Conservation (phyloP, 495 filamentous ascomycete species). For the Pseudomonodictys pantanalensis region DNA sequence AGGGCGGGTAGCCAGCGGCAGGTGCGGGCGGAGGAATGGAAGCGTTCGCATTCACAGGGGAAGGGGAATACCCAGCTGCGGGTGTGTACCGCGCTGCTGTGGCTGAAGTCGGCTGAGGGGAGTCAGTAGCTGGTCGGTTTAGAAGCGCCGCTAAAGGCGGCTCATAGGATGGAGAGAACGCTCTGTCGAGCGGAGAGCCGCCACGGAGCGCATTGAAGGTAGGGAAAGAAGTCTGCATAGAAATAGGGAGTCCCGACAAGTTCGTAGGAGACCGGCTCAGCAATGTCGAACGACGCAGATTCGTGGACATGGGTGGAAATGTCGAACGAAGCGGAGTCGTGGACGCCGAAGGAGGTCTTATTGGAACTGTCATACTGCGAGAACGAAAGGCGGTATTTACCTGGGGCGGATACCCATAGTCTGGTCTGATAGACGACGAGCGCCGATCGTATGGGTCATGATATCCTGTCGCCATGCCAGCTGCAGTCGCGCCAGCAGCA, state of each 20-base stretch:
- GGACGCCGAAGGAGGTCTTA: background rate
- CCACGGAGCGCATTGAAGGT: slow-evolving; percentile 7
- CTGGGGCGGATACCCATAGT: slow-evolving; percentile 29
- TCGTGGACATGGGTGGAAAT: background rate
- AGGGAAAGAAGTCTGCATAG: slow-evolving; percentile 3
- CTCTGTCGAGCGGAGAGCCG: slow-evolving; percentile 21
- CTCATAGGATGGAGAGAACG: slow-evolving; percentile 27
- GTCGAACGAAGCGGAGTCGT: background rate
- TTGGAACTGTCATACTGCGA: slow-evolving; percentile 14
- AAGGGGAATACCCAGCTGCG: slow-evolving; percentile 10
- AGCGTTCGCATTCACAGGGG: slow-evolving; percentile 13
- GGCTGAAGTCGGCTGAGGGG: slow-evolving; percentile 13
- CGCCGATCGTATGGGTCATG: slow-evolving; percentile 26
- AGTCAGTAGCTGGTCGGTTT: slow-evolving; percentile 23
- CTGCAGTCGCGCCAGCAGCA: slow-evolving; percentile 9
- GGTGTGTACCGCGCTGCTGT: slow-evolving; percentile 17
- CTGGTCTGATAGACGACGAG: slow-evolving; percentile 15
- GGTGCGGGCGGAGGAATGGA: slow-evolving; percentile 13
- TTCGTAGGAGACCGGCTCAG: slow-evolving; percentile 4
- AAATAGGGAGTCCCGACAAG: background rate
- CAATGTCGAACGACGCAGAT: background rate
- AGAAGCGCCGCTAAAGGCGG: slow-evolving; percentile 25
- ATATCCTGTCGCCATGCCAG: slow-evolving; percentile 9
- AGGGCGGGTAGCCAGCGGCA: slow-evolving; percentile 5
- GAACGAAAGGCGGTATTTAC: slow-evolving; percentile 31